These are phyloP conservation scores for Neurospora sp. DNA, from an alignment of 495 filamentous ascomycete species.

Conservation along the genomic window DNA sequence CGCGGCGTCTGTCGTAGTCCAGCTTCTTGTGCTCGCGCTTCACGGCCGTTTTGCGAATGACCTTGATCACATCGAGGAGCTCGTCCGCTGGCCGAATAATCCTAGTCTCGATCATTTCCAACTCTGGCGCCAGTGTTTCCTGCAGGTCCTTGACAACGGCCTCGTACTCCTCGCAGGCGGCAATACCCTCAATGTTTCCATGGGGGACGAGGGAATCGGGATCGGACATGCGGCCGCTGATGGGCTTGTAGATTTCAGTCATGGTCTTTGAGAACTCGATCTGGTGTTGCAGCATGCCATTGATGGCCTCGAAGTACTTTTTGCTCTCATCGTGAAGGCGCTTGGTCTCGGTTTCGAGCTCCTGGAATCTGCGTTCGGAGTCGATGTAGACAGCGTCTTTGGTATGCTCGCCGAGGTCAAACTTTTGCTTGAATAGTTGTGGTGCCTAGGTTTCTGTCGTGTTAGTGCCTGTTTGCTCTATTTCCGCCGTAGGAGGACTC, in stretches of 20 bases:
- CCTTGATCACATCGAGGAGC: slow-evolving; percentile 88
- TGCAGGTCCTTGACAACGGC: slow-evolving; percentile 82
- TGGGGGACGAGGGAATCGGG: slow-evolving; percentile 69
- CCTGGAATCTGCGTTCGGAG: slow-evolving; percentile 85
- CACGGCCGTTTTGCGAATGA: slow-evolving; percentile 73
- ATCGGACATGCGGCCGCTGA: slow-evolving; percentile 90
- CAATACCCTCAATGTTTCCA: slow-evolving; percentile 90
- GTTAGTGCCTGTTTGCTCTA: background rate
- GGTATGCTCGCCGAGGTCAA: slow-evolving; percentile 89
- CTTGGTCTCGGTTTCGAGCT: slow-evolving; percentile 93
- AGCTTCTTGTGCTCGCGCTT: slow-evolving; percentile 98
- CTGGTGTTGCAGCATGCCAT: slow-evolving; percentile 95
- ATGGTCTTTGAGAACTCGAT: slow-evolving; percentile 97
- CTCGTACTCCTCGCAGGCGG: slow-evolving; percentile 95
- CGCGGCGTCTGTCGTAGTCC: slow-evolving; percentile 82
- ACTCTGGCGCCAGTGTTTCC: slow-evolving; percentile 75
- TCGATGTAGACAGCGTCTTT: slow-evolving; percentile 93
- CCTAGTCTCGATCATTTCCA: slow-evolving; percentile 93
- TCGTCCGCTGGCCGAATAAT: slow-evolving; percentile 93
- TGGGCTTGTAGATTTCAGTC: slow-evolving; percentile 95
- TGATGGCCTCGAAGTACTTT: slow-evolving; percentile 95
- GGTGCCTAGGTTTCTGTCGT: slow-evolving; percentile 51
- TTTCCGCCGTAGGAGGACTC: background rate
- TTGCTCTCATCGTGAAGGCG: slow-evolving; percentile 89
- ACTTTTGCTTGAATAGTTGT: slow-evolving; percentile 79